Evolutionary conservation across 495 filamentous ascomycete genomes (phyloP).

Genomic region (Halenospora varia): DNA sequence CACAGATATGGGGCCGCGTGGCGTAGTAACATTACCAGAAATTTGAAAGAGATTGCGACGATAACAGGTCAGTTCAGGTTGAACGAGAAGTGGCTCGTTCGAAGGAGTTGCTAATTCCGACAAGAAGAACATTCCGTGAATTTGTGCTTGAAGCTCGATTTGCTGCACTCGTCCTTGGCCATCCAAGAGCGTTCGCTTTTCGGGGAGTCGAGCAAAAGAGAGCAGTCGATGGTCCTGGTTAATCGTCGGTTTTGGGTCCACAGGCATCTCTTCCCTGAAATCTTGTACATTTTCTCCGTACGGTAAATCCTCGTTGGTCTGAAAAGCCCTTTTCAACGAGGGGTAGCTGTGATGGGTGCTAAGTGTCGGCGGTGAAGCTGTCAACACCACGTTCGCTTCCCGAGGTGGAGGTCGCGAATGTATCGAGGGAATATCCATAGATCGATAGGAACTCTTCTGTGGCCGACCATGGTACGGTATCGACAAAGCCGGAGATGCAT

Average conservation of each 20-base stretch:
- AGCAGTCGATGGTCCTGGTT: constrained; percentile 55
- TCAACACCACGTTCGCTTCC: constrained; percentile 7
- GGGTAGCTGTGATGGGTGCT: constrained; percentile 46
- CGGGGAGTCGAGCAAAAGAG: constrained; percentile 46
- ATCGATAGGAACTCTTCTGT: constrained; percentile 21
- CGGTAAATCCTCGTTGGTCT: constrained; percentile 29
- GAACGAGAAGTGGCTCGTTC: constrained; percentile 59
- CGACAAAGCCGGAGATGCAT: constrained; percentile 3
- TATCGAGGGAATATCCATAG: constrained; percentile 21
- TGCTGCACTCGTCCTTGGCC: constrained; percentile 49
- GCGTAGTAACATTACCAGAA: constrained; percentile 77
- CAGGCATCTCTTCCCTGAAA: constrained; percentile 36
- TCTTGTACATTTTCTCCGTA: constrained; percentile 52
- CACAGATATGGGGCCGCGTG: constrained; percentile 70
- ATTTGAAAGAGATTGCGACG: constrained; percentile 91
- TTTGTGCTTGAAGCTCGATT: constrained; percentile 69
- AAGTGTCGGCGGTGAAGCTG: constrained; percentile 18
- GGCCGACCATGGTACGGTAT: constrained; percentile 17
- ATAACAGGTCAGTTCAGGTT: constrained; percentile 87
- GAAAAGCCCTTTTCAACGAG: constrained; percentile 46
- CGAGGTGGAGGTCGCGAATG: constrained; percentile 15
- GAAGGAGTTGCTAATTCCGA: constrained; percentile 73
- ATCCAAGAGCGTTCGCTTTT: constrained; percentile 54
- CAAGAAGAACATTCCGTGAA: constrained; percentile 96
- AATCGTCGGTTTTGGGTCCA: constrained; percentile 45